A percentile compares a stretch with the other conserved stretches of the same genome.
Evolutionary conservation across 2,329 filamentous ascomycete species (phyloP).

Genomic region (Tolypocladium album): DNA sequence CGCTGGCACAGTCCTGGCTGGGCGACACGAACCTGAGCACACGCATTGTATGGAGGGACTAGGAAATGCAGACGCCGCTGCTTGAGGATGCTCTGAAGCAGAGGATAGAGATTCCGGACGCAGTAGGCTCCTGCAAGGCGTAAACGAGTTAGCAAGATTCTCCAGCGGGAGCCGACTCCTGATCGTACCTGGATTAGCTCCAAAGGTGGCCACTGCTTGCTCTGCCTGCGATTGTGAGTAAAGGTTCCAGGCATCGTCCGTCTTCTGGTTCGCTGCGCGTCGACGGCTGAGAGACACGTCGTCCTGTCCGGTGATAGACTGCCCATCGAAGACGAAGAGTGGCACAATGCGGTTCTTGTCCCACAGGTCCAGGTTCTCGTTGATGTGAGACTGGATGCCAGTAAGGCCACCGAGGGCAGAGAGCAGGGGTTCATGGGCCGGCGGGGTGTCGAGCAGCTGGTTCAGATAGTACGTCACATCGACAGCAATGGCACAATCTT

Average conservation of each 20-base stretch:
- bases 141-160: neutral
- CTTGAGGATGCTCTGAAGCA: conserved; percentile 65
- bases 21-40: conserved; percentile 59
- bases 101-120: conserved; percentile 62
- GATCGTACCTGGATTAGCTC: conserved; percentile 55
- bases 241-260: conserved; percentile 72
- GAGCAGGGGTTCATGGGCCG: conserved; percentile 75
- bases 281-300: conserved; percentile 55
- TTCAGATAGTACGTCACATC: conserved; percentile 86
- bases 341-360: conserved; percentile 60
- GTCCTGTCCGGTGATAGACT: conserved; percentile 68
- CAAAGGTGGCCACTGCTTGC: conserved; percentile 78
- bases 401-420: conserved; percentile 84
- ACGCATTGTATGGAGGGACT: conserved; percentile 79
- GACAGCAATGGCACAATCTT: conserved; percentile 67
- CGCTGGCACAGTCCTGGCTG: no score
- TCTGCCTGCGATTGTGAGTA: conserved; percentile 75
- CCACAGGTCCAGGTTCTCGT: conserved; percentile 65
- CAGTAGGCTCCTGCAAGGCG: conserved; percentile 54
- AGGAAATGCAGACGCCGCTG: conserved; percentile 62
- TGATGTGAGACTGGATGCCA: conserved; percentile 64
- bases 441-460: conserved; percentile 59
- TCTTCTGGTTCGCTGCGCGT: conserved; percentile 56
- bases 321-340: conserved; percentile 85
- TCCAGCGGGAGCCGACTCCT: neutral